Conservation (phyloP, 169 alveolate species). For the Cyclospora cayetanensis region DNA sequence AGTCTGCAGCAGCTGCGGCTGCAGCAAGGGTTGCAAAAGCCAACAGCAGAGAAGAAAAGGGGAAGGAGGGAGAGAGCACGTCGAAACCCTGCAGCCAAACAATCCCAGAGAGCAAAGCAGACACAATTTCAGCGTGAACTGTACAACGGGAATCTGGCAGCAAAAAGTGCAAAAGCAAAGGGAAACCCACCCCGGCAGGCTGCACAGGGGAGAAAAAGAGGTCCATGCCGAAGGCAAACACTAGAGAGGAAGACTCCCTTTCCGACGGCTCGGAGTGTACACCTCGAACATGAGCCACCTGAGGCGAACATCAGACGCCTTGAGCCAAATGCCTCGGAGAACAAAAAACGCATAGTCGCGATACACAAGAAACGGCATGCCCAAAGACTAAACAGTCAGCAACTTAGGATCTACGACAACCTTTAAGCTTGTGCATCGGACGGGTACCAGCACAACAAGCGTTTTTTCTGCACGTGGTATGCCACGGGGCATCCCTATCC, state of each 20-base stretch:
- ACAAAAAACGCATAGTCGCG: neutral
- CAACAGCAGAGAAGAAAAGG: slow-evolving; percentile 7
- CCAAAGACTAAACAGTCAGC: neutral
- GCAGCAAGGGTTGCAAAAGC: slow-evolving; percentile 10
- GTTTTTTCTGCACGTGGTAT: no score
- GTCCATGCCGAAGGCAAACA: slow-evolving; percentile 76
- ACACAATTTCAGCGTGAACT: neutral
- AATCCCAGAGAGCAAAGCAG: neutral
- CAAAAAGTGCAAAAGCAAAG: neutral
- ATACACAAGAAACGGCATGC: neutral
- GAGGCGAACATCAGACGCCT: neutral
- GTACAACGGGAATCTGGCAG: neutral
- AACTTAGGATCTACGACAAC: neutral
- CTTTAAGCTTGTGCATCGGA: no score
- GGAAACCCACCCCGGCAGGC: slow-evolving; percentile 58
- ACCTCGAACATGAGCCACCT: slow-evolving; percentile 76
- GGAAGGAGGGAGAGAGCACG: neutral
- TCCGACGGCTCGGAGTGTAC: slow-evolving; percentile 72
- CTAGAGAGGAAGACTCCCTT: slow-evolving; percentile 74
- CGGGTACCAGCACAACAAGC: no score
- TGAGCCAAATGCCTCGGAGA: neutral
- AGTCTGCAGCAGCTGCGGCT: slow-evolving; percentile 24
- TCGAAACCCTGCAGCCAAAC: neutral
- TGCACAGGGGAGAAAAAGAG: slow-evolving; percentile 68
- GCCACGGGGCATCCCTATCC: no score